Percentiles rank a stretch among this genome's conserved stretches.
phyloP scores from a whole-genome alignment of 345 rosid species.

The Lepidium aucheri region DNA sequence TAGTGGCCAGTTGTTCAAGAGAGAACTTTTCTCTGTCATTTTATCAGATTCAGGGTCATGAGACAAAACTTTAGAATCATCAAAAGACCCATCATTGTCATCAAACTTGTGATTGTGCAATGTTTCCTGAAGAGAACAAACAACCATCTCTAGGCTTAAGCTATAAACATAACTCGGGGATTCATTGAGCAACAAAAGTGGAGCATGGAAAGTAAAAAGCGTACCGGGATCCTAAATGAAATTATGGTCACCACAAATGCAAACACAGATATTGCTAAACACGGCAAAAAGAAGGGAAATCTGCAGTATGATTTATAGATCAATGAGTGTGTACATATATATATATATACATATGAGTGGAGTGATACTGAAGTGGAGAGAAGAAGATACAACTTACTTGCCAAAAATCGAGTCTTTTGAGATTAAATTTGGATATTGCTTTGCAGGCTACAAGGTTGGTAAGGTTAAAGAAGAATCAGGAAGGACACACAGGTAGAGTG shows the following conservation, averaged over 20 bases:
- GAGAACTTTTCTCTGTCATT: constrained; percentile 26
- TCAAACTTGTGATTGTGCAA: constrained; percentile 48
- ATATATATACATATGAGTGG: not conserved
- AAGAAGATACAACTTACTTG: constrained; percentile 30
- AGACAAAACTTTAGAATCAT: constrained; percentile 38
- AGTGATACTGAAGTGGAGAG: not conserved
- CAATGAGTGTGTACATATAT: not conserved
- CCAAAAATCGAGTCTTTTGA: constrained; percentile 66
- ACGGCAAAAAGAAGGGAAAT: constrained; percentile 79
- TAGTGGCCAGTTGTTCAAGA: constrained; percentile 77
- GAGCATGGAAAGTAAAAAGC: not conserved
- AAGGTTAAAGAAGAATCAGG: constrained; percentile 8
- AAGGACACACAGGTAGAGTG: not conserved
- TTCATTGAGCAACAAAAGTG: no score
- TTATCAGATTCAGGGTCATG: constrained; percentile 21
- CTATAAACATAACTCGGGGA: no score
- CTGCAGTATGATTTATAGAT: constrained; percentile 36
- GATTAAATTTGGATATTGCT: constrained; percentile 61
- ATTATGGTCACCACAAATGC: constrained; percentile 51
- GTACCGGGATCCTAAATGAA: constrained; percentile 70
- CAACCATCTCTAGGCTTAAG: constrained; percentile 6
- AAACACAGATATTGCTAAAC: constrained; percentile 48
- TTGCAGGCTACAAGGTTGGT: constrained; percentile 56
- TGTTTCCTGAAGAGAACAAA: constrained; percentile 46
- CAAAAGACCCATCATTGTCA: constrained; percentile 27